These are phyloP conservation scores for Fragosphaeria purpurea DNA, from an alignment of 2,329 filamentous ascomycete species.

Conservation along the genomic window DNA sequence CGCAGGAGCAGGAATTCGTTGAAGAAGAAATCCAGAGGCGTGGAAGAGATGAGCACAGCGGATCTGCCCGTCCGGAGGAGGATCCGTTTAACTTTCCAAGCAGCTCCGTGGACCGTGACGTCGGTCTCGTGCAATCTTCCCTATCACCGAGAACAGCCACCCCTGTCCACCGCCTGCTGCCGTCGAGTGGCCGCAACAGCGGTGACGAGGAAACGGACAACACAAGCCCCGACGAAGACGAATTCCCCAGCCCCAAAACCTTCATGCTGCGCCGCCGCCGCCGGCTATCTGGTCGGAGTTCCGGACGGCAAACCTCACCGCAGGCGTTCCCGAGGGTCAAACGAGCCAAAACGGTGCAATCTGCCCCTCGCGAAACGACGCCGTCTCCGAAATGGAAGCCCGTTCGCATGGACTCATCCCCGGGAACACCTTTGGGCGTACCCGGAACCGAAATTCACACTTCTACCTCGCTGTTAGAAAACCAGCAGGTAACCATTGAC, in stretches of 20 bases:
- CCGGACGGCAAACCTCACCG: conserved; percentile 16
- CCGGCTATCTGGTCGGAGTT: conserved; percentile 2
- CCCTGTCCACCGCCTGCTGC: conserved; percentile 12
- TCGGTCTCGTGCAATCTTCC: conserved; percentile 8
- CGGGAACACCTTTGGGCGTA: neutral
- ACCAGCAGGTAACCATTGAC: too few relatives aligned
- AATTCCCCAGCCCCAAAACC: conserved; percentile 17
- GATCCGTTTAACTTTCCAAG: conserved; percentile 3
- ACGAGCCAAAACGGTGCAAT: conserved; percentile 10
- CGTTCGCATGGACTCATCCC: conserved; percentile 9
- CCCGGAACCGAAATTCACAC: too few relatives aligned
- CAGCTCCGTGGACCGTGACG: neutral
- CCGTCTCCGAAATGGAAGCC: conserved; percentile 6
- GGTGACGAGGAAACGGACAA: conserved; percentile 20
- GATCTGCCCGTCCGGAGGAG: neutral
- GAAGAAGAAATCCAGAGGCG: conserved; percentile 38
- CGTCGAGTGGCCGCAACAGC: conserved; percentile 20
- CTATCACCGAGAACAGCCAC: conserved; percentile 20
- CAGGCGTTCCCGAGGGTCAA: conserved; percentile 17
- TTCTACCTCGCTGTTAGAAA: too few relatives aligned
- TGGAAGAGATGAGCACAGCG: conserved; percentile 4
- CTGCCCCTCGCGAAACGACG: neutral
- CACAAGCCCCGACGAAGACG: conserved; percentile 22
- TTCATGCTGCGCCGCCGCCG: conserved; percentile 14
- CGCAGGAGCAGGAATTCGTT: conserved; percentile 40